Conservation (phyloP, 139 green algal species). For the Pycnococcus provasolii region DNA sequence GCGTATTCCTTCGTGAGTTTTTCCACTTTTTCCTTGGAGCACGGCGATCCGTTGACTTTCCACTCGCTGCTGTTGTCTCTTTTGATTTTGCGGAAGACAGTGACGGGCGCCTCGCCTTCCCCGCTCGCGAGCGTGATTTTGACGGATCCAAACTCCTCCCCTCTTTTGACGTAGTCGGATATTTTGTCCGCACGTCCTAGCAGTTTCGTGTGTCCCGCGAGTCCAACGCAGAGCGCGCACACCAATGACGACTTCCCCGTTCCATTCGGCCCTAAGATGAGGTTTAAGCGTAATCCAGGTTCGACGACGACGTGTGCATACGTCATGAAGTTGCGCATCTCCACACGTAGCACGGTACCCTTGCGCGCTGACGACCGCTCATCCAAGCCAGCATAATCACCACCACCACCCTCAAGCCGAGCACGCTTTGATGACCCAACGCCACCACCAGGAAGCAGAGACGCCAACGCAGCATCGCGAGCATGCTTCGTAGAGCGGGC, state of each 20-base stretch:
- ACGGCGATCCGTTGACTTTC: conserved; percentile 23
- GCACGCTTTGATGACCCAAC: no score
- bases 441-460: no score
- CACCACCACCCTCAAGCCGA: no score
- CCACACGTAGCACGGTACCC: conserved; percentile 31
- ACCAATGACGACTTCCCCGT: conserved; percentile 89
- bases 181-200: conserved; percentile 29
- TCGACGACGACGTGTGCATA: conserved; percentile 26
- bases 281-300: conserved; percentile 62
- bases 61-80: conserved; percentile 46
- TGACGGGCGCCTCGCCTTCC: conserved; percentile 6
- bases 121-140: conserved; percentile 59
- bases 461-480: no score
- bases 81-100: conserved; percentile 27
- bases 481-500: no score
- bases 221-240: conserved; percentile 72
- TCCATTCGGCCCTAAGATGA: conserved; percentile 88
- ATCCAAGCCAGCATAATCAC: no score
- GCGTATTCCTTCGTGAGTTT: conserved; percentile 42
- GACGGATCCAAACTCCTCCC: conserved; percentile 38
- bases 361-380: no score
- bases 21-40: conserved; percentile 8
- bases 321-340: conserved; percentile 47
- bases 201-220: conserved; percentile 48
- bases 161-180: conserved; percentile 60